Conservation (phyloP, 164 flowering plant genomes). For the Saururus chinensis region DNA sequence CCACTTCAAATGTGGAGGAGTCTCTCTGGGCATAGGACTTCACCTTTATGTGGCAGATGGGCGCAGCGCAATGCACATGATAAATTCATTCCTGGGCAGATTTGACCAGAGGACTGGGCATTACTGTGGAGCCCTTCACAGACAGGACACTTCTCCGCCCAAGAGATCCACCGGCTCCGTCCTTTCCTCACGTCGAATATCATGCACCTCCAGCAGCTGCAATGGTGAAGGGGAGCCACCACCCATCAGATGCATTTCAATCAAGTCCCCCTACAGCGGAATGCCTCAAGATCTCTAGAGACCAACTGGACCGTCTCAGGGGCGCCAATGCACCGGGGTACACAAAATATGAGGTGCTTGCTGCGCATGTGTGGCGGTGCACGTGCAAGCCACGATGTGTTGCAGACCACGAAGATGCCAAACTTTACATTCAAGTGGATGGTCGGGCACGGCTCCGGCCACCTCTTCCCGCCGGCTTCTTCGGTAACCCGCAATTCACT, state of each 20-base stretch:
- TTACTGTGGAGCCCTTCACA: conserved; percentile 14
- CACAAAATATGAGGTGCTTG: conserved; percentile 13
- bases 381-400: conserved; percentile 16
- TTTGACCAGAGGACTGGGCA: conserved; percentile 30
- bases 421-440: conserved; percentile 11
- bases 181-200: conserved; percentile 18
- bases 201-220: conserved; percentile 18
- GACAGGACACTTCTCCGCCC: conserved; percentile 24
- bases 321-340: conserved; percentile 2
- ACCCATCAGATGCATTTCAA: not conserved
- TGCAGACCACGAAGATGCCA: conserved; percentile 10
- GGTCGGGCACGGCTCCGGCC: conserved; percentile 18
- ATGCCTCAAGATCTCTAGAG: conserved; percentile 7
- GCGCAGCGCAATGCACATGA: conserved; percentile 26
- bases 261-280: not conserved
- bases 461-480: conserved; percentile 11
- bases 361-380: conserved; percentile 22
- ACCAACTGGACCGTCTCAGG: conserved; percentile 12
- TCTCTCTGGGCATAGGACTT: conserved; percentile 16
- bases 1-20: conserved; percentile 36
- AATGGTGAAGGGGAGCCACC: too few relatives aligned
- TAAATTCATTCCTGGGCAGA: conserved; percentile 41
- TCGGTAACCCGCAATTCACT: conserved; percentile 17
- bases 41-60: conserved; percentile 43
- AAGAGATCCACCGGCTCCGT: conserved; percentile 12